A percentile compares a stretch with the other conserved stretches of the same genome.
phyloP scores from a whole-genome alignment of 192 early-diverging fungal species.

The Radiomyces spectabilis region DNA sequence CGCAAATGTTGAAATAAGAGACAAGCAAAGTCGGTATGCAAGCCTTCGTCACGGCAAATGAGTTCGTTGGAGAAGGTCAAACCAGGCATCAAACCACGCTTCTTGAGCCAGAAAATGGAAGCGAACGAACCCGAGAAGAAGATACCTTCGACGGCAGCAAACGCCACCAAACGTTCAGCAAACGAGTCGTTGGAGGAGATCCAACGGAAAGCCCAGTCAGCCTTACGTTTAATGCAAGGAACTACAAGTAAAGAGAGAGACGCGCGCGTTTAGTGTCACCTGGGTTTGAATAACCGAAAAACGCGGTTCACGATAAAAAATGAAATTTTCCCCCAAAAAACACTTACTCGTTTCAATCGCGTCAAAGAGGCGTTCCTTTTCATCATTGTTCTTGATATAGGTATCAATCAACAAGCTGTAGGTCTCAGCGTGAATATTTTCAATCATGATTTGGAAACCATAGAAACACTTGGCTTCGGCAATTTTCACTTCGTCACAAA shows the following conservation, averaged over 20 bases:
- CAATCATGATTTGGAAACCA: conserved; percentile 98
- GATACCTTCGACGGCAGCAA: conserved; percentile 97
- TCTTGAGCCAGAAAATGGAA: conserved; percentile 99
- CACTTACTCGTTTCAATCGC: conserved; percentile 81
- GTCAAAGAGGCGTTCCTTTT: conserved; percentile 83
- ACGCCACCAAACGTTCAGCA: conserved; percentile 89
- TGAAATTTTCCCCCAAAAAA: no score
- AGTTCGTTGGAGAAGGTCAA: conserved; percentile 97
- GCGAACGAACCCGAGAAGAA: conserved; percentile 98
- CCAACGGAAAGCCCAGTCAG: conserved; percentile 95
- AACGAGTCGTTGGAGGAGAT: conserved; percentile 77
- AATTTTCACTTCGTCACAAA: conserved; percentile 88
- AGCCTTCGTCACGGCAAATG: conserved; percentile 94
- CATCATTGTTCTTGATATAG: conserved; percentile 82
- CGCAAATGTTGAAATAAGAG: conserved; percentile 80
- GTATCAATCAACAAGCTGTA: conserved; percentile 94
- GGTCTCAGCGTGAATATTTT: conserved; percentile 94
- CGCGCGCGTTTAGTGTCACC: no score
- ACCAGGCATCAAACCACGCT: conserved; percentile 96
- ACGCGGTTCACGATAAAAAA: background rate
- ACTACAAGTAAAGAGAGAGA: conserved; percentile 40
- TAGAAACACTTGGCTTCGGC: conserved; percentile 93
- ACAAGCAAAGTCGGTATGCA: conserved; percentile 97
- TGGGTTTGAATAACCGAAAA: background rate
- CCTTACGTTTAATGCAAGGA: conserved; percentile 93